These are phyloP conservation scores for Aspergillus unguis DNA, from an alignment of 2,329 filamentous ascomycete genomes.

Conservation along the genomic window DNA sequence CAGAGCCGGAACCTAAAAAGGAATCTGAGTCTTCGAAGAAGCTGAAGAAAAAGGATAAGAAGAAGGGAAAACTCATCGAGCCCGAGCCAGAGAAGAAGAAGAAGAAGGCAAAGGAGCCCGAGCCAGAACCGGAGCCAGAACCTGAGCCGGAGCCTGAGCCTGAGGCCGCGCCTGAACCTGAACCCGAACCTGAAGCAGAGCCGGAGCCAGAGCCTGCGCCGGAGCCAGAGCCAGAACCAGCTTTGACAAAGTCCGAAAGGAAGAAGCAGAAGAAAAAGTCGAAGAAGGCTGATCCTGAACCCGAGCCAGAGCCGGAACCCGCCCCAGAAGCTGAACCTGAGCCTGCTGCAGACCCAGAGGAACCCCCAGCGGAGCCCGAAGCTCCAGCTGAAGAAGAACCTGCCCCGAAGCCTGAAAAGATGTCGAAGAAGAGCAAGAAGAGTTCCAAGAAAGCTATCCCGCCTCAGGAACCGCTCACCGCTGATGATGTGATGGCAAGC, in stretches of 20 bases:
- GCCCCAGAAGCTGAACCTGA: slow-evolving; percentile 30
- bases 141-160: slow-evolving; percentile 25
- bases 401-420: slow-evolving; percentile 25
- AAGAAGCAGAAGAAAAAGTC: slow-evolving; percentile 26
- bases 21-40: slow-evolving; percentile 6
- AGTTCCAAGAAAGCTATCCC: slow-evolving; percentile 16
- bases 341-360: slow-evolving; percentile 9
- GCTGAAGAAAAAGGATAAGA: not conserved
- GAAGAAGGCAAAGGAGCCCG: slow-evolving; percentile 14
- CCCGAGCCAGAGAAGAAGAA: slow-evolving; percentile 17
- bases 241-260: slow-evolving; percentile 28
- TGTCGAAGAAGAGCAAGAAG: slow-evolving; percentile 37
- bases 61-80: not conserved
- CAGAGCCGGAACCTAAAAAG: slow-evolving; percentile 21
- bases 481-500: slow-evolving; percentile 40
- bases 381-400: slow-evolving; percentile 16
- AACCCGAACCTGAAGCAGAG: slow-evolving; percentile 6
- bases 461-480: slow-evolving; percentile 48
- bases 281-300: slow-evolving; percentile 23
- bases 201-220: slow-evolving; percentile 23
- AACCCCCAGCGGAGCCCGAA: slow-evolving; percentile 23
- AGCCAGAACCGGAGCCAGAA: slow-evolving; percentile 30
- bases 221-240: slow-evolving; percentile 22
- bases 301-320: slow-evolving; percentile 19
- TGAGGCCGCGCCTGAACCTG: not conserved